These are phyloP conservation scores for Furcasterigmium furcatum DNA, from an alignment of 2,329 filamentous ascomycete genomes.

Conservation along the genomic window DNA sequence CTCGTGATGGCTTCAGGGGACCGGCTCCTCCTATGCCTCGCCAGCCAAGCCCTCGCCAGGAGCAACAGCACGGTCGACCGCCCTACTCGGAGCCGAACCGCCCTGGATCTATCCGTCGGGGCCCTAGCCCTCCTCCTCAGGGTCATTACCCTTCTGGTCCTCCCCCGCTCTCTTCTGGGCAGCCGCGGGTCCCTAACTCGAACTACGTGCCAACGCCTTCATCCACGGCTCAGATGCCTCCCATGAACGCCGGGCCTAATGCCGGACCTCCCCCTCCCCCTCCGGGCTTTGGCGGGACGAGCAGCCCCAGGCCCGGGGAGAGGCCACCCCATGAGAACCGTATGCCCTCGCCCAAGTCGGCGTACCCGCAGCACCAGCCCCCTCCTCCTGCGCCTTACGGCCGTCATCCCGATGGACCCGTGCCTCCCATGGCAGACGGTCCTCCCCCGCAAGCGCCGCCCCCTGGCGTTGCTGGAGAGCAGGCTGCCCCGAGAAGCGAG, in stretches of 20 bases:
- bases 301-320: constrained; percentile 80
- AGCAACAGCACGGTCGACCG: constrained; percentile 53
- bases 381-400: constrained; percentile 50
- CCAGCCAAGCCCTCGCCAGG: constrained; percentile 68
- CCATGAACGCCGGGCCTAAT: constrained; percentile 32
- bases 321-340: constrained; percentile 79
- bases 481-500: constrained; percentile 56
- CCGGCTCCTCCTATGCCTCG: constrained; percentile 65
- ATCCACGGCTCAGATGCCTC: constrained; percentile 31
- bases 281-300: constrained; percentile 68
- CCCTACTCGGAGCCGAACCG: constrained; percentile 13
- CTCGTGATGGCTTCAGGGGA: constrained; percentile 64
- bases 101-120: constrained; percentile 41
- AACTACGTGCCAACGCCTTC: constrained; percentile 55
- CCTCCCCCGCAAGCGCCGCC: constrained; percentile 65
- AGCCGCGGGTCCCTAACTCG: constrained; percentile 57
- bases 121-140: constrained; percentile 50
- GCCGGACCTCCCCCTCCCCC: constrained; percentile 48
- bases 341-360: constrained; percentile 86
- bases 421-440: constrained; percentile 63
- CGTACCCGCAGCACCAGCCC: constrained; percentile 73
- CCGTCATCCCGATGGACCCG: constrained; percentile 62
- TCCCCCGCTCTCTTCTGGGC: constrained; percentile 35
- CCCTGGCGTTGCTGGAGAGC: constrained; percentile 59
- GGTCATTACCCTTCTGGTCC: constrained; percentile 45